phyloP scores from a whole-genome alignment of 345 rosid genomes.

The sweet orange (Citrus sinensis) region DVS_A1.0 CM039162.1:7909501-7910000 shows the following conservation, averaged over 20 bases:
- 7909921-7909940: background rate
- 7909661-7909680: background rate
- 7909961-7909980: background rate
- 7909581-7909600: background rate
- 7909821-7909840: constrained; percentile 84
- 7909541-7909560: background rate
- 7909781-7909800: constrained; percentile 90
- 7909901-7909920: background rate
- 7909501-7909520: background rate
- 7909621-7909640: background rate
- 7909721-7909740: background rate
- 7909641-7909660: background rate
- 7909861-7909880: background rate
- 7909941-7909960: background rate
- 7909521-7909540: background rate
- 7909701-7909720: background rate
- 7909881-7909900: background rate
- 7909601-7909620: background rate
- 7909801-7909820: constrained; percentile 94
- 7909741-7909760: constrained; percentile 69
- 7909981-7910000: background rate
- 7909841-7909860: constrained; percentile 5
- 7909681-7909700: background rate
- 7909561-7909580: background rate
- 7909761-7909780: constrained; percentile 65